Percentiles rank a stretch among this genome's conserved stretches.
Evolutionary conservation across 129 eudicot genomes (phyloP).

Genomic region (Sambucus nigra): DNA sequence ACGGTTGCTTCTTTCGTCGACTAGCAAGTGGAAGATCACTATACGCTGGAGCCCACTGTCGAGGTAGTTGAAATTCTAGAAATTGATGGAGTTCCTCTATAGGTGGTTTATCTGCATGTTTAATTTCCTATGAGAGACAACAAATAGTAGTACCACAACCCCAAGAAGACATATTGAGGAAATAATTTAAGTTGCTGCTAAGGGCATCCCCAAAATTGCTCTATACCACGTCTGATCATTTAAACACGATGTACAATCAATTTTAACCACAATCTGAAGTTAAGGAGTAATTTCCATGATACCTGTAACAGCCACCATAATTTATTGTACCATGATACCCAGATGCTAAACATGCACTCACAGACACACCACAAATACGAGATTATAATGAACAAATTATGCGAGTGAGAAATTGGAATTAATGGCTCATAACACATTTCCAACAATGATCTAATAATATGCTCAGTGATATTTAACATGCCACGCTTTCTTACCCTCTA

Average conservation of each 20-base stretch:
- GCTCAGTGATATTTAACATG: no score
- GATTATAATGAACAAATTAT: background rate
- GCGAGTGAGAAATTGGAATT: no score
- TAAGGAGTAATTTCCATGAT: no score
- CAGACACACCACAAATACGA: background rate
- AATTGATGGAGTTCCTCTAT: conserved; percentile 85
- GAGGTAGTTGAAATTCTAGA: conserved; percentile 87
- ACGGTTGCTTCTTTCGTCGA: conserved; percentile 60
- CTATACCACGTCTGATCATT: no score
- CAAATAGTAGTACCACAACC: background rate
- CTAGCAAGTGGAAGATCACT: conserved; percentile 87
- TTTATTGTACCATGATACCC: background rate
- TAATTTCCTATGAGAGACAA: background rate
- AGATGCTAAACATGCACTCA: background rate
- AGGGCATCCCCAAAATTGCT: no score
- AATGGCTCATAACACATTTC: no score
- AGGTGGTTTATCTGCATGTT: conserved; percentile 78
- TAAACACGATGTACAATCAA: no score
- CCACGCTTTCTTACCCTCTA: no score
- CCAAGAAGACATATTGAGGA: background rate
- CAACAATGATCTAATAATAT: no score
- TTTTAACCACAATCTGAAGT: no score
- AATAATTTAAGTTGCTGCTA: no score
- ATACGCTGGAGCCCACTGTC: conserved; percentile 95
- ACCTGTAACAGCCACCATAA: no score